Base-by-base conservation (phyloP, 225 moss, liverwort and hornwort species). In the Ulota crispa region DNA sequence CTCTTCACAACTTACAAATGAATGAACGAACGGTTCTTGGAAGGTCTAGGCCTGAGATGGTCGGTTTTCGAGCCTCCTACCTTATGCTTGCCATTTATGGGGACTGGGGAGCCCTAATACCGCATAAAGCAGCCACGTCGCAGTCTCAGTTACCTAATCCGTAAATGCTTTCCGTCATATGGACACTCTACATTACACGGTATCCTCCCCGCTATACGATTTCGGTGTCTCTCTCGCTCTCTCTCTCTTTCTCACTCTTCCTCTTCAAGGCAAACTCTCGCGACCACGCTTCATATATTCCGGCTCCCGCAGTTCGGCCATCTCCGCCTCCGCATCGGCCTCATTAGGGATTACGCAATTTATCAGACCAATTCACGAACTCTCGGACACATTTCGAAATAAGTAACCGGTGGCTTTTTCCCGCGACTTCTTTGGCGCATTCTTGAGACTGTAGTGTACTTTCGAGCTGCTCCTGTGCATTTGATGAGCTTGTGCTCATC, bases 71-170 rank as follows among this genome's bases (percentile, higher is more conserved):
- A n/a, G n/a, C n/a, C n/a, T n/a, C n/a, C n/a, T n/a, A n/a, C n/a
- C n/a, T n/a, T n/a, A n/a, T n/a, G n/a, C n/a, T n/a, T n/a, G n/a
- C 34, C 34, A 34, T 34, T 9, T 60, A 9, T 4, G 34, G 34
- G 32, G n/a, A n/a, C n/a, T 4, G 24, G 43, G 41, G 34, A 72
- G 81, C 83, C 85, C 76, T 76, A 72, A 41, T 6, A 66, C 81
- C 75, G 70, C 47, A n/a, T 16, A 67, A 15, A 6, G 2, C 1
- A 50, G 41, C 70, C 75, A 69, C 81, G 74, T 69, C 64, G 20
- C 68, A 2, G 1, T 21, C 2, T 57, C 65, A 19, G 28, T 42
- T 31, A 27, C 82, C 82, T 82, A 82, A 82, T 85, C 88, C 68
- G 73, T 66, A 82, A 12, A 2, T 1, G 0, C 0, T 0, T 0